phyloP scores from a whole-genome alignment of 805 yeast species.

The Saturnispora diversa region DNA sequence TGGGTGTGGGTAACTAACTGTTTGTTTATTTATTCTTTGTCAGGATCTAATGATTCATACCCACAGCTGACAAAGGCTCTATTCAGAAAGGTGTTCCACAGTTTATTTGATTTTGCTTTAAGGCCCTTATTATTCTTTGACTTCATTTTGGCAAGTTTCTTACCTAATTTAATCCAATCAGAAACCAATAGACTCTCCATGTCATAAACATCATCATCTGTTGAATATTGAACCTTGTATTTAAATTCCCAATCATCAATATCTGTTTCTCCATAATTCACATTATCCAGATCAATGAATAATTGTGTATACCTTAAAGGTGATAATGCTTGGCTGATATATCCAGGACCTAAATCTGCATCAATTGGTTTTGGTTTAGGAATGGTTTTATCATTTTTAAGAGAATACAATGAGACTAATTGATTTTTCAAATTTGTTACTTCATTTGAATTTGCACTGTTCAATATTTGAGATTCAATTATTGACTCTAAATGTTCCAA shows the following conservation, averaged over 20 bases:
- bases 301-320: conserved; percentile 70
- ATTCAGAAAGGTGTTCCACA: too few species aligned
- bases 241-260: conserved; percentile 37
- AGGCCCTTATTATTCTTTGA: too few species aligned
- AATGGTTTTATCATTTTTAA: conserved; percentile 46
- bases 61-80: too few species aligned
- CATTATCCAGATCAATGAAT: conserved; percentile 48
- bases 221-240: conserved; percentile 61
- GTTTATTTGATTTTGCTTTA: too few species aligned
- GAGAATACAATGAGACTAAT: conserved; percentile 10
- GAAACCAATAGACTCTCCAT: conserved; percentile 49
- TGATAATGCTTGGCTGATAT: conserved; percentile 58
- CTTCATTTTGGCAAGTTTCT: conserved; percentile 36
- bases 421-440: conserved; percentile 13
- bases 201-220: conserved; percentile 50
- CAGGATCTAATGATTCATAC: too few species aligned
- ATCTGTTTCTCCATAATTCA: conserved; percentile 28
- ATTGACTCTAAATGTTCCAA: conserved; percentile 9
- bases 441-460: neutral
- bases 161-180: conserved; percentile 55
- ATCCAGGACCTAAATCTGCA: conserved; percentile 66
- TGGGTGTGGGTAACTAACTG: too few species aligned
- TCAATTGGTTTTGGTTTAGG: conserved; percentile 51
- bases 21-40: too few species aligned
- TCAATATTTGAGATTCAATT: conserved; percentile 8